These are phyloP conservation scores for Monascus purpureus DNA, from an alignment of 495 filamentous ascomycete species.

Conservation along the genomic window DNA sequence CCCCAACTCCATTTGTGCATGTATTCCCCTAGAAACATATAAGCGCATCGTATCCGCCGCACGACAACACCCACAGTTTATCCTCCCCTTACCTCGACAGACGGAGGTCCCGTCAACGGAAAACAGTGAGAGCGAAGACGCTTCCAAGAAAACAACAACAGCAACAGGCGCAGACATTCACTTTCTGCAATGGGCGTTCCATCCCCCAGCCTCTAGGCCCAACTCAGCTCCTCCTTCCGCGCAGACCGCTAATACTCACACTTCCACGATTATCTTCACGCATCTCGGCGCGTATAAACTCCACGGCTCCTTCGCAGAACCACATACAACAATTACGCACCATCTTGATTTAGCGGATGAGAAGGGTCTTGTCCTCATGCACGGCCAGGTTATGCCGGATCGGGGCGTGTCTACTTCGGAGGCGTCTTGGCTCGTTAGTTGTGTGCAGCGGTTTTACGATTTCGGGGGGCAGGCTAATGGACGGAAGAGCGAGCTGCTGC, in stretches of 20 bases:
- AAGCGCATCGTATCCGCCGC: constrained; percentile 50
- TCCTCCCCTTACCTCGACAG: constrained; percentile 71
- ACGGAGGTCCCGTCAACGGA: constrained; percentile 5
- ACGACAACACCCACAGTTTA: constrained; percentile 67
- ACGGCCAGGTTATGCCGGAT: constrained; percentile 64
- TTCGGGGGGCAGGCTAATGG: constrained; percentile 38
- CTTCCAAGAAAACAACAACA: constrained; percentile 2
- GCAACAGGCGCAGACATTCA: constrained; percentile 29
- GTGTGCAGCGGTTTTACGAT: constrained; percentile 90
- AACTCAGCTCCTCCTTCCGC: constrained; percentile 30
- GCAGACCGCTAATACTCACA: constrained; percentile 34
- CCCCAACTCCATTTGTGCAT: constrained; percentile 62
- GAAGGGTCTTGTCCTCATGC: constrained; percentile 70
- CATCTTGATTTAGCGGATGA: constrained; percentile 61
- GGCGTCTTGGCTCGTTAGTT: constrained; percentile 80
- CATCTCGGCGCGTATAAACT: constrained; percentile 84
- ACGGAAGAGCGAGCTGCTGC: constrained; percentile 50
- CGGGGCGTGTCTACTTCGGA: constrained; percentile 65
- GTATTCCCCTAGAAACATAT: constrained; percentile 62
- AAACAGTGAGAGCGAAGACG: constrained; percentile 13
- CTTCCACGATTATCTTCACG: constrained; percentile 81
- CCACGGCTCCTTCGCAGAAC: constrained; percentile 72
- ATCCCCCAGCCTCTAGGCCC: constrained; percentile 76
- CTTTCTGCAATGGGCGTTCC: constrained; percentile 53
- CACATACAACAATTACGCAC: constrained; percentile 88